Evolutionary conservation across 768 basidiomycete genomes (phyloP).

Genomic region (Calvatia gigantea): DNA sequence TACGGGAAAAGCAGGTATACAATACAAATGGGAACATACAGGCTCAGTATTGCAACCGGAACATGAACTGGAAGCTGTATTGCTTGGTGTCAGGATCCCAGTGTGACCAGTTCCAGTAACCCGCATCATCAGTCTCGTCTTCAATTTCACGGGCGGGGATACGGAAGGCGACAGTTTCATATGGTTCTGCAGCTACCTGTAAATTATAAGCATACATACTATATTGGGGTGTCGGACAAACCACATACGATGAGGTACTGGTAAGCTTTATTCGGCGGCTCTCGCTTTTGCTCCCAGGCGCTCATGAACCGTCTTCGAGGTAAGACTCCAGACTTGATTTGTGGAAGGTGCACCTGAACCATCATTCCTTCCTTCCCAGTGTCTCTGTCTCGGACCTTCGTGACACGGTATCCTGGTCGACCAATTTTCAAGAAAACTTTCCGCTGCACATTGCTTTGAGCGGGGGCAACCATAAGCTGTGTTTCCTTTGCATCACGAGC

Average conservation of each 20-base stretch:
- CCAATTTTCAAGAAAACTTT: conserved; percentile 99
- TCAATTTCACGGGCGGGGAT: conserved; percentile 97
- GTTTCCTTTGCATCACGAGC: conserved; percentile 97
- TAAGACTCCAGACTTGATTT: conserved; percentile 81
- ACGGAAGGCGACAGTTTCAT: conserved; percentile 98
- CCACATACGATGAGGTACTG: conserved; percentile 94
- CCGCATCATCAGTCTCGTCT: conserved; percentile 87
- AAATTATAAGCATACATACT: conserved; percentile 22
- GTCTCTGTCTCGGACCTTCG: conserved; percentile 90
- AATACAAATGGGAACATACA: background rate
- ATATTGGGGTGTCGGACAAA: conserved; percentile 10
- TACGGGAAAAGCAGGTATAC: background rate
- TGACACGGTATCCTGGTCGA: conserved; percentile 91
- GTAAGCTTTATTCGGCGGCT: conserved; percentile 93
- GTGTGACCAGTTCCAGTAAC: conserved; percentile 96
- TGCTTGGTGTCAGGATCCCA: conserved; percentile 99
- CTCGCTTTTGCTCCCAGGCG: conserved; percentile 95
- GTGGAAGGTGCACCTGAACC: conserved; percentile 94
- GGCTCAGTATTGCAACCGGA: conserved; percentile 52
- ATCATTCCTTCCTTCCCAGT: conserved; percentile 95
- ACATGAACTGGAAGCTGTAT: conserved; percentile 98
- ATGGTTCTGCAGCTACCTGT: conserved; percentile 98
- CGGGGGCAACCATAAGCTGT: conserved; percentile 82
- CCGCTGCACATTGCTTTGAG: conserved; percentile 75
- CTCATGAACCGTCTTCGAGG: conserved; percentile 95